Evolutionary conservation across 2,329 filamentous ascomycete genomes (phyloP).

Genomic region (Massarina eburnea): DNA sequence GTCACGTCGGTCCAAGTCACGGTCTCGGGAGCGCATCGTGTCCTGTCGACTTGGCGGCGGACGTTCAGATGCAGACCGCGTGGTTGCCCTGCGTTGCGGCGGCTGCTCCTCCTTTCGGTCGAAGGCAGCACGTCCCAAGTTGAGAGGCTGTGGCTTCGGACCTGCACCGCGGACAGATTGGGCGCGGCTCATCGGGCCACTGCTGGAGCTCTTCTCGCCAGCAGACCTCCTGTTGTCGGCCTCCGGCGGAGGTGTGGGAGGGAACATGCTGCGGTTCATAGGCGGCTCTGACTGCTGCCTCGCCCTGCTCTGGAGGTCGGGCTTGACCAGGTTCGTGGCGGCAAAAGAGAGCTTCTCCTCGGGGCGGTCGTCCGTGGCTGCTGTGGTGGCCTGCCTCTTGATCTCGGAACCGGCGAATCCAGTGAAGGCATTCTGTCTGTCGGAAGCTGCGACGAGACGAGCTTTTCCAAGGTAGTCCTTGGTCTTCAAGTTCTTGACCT

Average conservation of each 20-base stretch:
- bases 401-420: conserved; percentile 79
- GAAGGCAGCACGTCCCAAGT: conserved; percentile 53
- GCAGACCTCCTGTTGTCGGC: conserved; percentile 61
- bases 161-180: conserved; percentile 52
- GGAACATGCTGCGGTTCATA: conserved; percentile 78
- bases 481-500: conserved; percentile 96
- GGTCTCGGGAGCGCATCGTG: conserved; percentile 35
- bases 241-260: conserved; percentile 97
- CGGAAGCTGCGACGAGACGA: conserved; percentile 85
- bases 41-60: conserved; percentile 42
- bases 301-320: conserved; percentile 72
- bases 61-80: conserved; percentile 49
- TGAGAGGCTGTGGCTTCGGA: conserved; percentile 51
- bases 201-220: conserved; percentile 17
- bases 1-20: conserved; percentile 21
- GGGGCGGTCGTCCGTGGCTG: conserved; percentile 75
- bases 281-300: conserved; percentile 86
- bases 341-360: conserved; percentile 86
- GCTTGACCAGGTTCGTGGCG: conserved; percentile 89
- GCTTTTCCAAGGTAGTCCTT: conserved; percentile 98
- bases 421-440: conserved; percentile 77
- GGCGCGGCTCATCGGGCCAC: conserved; percentile 48
- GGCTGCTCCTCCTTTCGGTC: conserved; percentile 39
- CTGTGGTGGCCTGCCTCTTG: conserved; percentile 60
- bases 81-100: conserved; percentile 39